Percentiles rank a stretch among this genome's conserved stretches.
Evolutionary conservation across 768 basidiomycete species (phyloP).

Genomic region (Auriscalpium vulgare): DNA sequence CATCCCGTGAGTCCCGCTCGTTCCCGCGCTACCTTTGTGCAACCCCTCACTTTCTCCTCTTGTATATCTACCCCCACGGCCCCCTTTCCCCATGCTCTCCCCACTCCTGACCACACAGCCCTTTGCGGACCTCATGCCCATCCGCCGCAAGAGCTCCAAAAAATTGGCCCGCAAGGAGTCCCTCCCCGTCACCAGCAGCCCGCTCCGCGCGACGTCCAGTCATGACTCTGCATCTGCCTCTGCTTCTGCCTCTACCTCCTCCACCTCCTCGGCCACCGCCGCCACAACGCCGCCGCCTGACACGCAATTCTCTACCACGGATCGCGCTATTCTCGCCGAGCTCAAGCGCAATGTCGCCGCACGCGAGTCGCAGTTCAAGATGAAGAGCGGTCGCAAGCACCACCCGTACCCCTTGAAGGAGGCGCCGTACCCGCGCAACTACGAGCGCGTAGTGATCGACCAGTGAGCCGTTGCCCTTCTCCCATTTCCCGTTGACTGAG

Average conservation of each 20-base stretch:
- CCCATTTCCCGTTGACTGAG: not conserved
- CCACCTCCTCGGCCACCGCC: not conserved
- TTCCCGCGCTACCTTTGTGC: not conserved
- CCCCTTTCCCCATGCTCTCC: not conserved
- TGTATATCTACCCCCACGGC: not conserved
- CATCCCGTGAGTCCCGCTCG: conserved; percentile 3
- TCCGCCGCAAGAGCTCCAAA: conserved; percentile 9
- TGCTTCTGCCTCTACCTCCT: not conserved
- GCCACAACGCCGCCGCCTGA: not conserved
- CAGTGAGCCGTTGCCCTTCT: conserved; percentile 35
- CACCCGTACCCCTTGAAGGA: conserved; percentile 42
- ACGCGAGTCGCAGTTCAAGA: conserved; percentile 46
- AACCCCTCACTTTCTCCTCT: not conserved
- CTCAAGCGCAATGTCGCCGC: conserved; percentile 44
- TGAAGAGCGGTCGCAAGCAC: conserved; percentile 44
- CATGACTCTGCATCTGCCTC: not conserved
- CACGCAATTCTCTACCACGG: conserved; percentile 48
- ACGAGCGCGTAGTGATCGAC: conserved; percentile 55
- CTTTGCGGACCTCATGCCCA: conserved; percentile 10
- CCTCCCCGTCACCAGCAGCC: not conserved
- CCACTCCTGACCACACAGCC: not conserved
- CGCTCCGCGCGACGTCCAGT: not conserved
- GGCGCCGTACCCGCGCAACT: conserved; percentile 65
- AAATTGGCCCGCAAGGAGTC: conserved; percentile 4
- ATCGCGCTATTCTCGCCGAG: conserved; percentile 53